Percentiles rank a stretch among this genome's conserved stretches.
Evolutionary conservation across 306 rosid genomes (phyloP).

Genomic region (Benincasa hispida): DNA sequence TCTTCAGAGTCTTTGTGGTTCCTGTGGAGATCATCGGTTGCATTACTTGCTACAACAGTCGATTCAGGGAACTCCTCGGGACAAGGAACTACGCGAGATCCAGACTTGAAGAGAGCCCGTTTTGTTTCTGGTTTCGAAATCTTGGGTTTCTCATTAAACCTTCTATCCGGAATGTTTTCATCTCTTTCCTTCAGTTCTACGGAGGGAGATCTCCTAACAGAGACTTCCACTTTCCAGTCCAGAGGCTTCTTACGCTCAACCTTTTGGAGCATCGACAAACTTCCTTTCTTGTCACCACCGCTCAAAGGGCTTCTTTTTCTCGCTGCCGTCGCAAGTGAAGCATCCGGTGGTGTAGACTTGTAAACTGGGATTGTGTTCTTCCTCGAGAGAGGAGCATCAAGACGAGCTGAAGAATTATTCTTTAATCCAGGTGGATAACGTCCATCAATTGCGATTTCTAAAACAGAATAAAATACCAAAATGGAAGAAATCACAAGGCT

Average conservation of each 20-base stretch:
- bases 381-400: conserved; percentile 32
- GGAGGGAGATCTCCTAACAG: conserved; percentile 24
- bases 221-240: conserved; percentile 46
- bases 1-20: conserved; percentile 60
- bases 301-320: conserved; percentile 32
- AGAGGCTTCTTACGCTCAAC: conserved; percentile 24
- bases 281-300: conserved; percentile 28
- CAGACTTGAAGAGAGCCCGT: conserved; percentile 38
- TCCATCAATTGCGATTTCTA: conserved; percentile 59
- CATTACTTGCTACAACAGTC: conserved; percentile 26
- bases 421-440: conserved; percentile 35
- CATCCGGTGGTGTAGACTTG: conserved; percentile 43
- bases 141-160: conserved; percentile 30
- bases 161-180: conserved; percentile 30
- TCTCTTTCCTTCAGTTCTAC: conserved; percentile 31
- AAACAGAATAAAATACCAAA: conserved; percentile 11
- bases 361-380: conserved; percentile 24
- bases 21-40: conserved; percentile 28
- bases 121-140: conserved; percentile 37
- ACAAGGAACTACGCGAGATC: conserved; percentile 86
- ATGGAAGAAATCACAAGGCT: not conserved
- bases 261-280: conserved; percentile 29
- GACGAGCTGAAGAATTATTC: conserved; percentile 31
- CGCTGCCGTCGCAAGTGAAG: conserved; percentile 45
- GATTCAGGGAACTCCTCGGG: conserved; percentile 43